Percentiles rank a stretch among this genome's conserved stretches.
Conservation (phyloP, 2,329 filamentous ascomycete species). For the Trichoderma oligosporum region DNA sequence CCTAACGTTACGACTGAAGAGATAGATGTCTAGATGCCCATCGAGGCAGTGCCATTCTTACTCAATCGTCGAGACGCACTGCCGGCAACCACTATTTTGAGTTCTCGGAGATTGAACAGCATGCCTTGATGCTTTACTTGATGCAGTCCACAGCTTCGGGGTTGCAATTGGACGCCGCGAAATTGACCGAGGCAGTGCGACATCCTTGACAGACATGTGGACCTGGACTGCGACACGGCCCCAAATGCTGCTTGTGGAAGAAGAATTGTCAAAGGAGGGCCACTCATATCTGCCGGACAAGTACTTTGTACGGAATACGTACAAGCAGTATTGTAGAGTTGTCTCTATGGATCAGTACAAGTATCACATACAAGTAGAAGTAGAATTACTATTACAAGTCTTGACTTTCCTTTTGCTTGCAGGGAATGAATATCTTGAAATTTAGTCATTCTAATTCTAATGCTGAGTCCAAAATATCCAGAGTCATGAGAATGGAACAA, state of each 20-base stretch:
- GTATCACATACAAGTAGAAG: too few relatives aligned
- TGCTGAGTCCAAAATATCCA: too few relatives aligned
- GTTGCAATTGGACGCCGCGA: conserved; percentile 4
- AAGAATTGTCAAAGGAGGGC: not conserved
- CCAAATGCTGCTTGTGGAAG: conserved; percentile 8
- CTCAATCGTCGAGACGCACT: not conserved
- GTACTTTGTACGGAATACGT: too few relatives aligned
- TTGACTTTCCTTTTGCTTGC: too few relatives aligned
- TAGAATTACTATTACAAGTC: too few relatives aligned
- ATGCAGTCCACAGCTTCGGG: conserved; percentile 5
- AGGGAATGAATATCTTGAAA: too few relatives aligned
- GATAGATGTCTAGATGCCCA: not conserved
- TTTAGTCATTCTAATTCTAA: too few relatives aligned
- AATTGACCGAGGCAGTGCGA: conserved; percentile 3
- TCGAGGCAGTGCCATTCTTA: not conserved
- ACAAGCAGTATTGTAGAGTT: too few relatives aligned
- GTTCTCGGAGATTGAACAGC: conserved; percentile 15
- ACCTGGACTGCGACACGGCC: conserved; percentile 9
- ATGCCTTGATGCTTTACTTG: conserved; percentile 15
- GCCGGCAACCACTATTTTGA: conserved; percentile 7
- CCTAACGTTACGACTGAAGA: too few relatives aligned
- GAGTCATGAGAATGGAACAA: too few relatives aligned
- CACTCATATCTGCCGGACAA: too few relatives aligned
- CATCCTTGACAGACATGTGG: conserved; percentile 9
- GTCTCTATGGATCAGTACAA: too few relatives aligned